These are phyloP conservation scores for Xylaria flabelliformis DNA, from an alignment of 495 filamentous ascomycete species.

Conservation along the genomic window DNA sequence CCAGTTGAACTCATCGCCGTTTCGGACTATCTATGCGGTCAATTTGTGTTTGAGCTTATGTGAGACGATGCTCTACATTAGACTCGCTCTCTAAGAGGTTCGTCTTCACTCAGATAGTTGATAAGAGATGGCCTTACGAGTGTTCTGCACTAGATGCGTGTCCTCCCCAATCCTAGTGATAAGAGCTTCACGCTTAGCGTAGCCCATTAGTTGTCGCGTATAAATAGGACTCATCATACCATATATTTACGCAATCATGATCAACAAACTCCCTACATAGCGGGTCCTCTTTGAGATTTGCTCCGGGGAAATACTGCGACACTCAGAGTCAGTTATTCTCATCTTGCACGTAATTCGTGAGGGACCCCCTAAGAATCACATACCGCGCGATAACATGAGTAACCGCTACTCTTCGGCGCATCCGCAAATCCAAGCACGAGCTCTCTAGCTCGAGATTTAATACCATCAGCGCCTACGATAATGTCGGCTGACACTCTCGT, in stretches of 20 bases:
- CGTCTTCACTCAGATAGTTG: not conserved
- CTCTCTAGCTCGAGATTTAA: constrained; percentile 53
- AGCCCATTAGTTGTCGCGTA: not conserved
- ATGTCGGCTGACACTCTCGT: constrained; percentile 40
- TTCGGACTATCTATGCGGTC: constrained; percentile 35
- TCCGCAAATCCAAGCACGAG: constrained; percentile 55
- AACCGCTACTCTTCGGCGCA: constrained; percentile 55
- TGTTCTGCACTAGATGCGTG: constrained; percentile 57
- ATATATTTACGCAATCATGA: constrained; percentile 60
- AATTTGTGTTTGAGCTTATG: not conserved
- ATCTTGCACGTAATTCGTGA: too few species aligned
- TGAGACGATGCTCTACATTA: not conserved
- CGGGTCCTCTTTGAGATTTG: constrained; percentile 50
- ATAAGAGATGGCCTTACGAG: constrained; percentile 26
- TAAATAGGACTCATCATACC: constrained; percentile 32
- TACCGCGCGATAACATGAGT: constrained; percentile 54
- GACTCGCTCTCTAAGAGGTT: not conserved
- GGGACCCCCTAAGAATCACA: too few species aligned
- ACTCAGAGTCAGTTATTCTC: too few species aligned
- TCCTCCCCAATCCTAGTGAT: constrained; percentile 52
- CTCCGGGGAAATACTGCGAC: constrained; percentile 48
- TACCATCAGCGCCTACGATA: constrained; percentile 50
- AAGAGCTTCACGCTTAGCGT: not conserved
- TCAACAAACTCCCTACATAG: constrained; percentile 52
- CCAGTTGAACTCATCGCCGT: constrained; percentile 60